A percentile compares a stretch with the other conserved stretches of the same genome.
Conservation (phyloP, 345 rosid genomes). For the Hypericum androsaemum region DNA sequence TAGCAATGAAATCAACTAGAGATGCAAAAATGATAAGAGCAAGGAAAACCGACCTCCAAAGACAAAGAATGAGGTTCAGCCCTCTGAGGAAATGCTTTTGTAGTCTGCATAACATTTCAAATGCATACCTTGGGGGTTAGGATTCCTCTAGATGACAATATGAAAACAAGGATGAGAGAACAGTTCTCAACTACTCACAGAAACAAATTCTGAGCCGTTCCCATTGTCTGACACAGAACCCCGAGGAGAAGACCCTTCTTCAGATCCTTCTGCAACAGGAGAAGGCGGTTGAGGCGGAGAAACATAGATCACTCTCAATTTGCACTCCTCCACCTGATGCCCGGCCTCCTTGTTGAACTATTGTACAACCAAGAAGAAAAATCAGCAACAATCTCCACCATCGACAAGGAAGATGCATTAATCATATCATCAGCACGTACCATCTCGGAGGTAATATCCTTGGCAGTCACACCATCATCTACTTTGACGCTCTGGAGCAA, state of each 20-base stretch:
- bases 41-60: no score
- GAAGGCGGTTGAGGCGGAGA: constrained; percentile 75
- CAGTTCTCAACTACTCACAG: constrained; percentile 28
- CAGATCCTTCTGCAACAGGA: constrained; percentile 68
- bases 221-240: constrained; percentile 58
- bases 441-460: constrained; percentile 68
- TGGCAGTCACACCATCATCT: constrained; percentile 35
- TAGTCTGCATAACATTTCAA: no score
- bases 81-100: no score
- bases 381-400: constrained; percentile 9
- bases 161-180: background rate
- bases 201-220: constrained; percentile 36
- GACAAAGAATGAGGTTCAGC: no score
- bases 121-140: no score
- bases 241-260: constrained; percentile 67
- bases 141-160: background rate
- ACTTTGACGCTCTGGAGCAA: constrained; percentile 65
- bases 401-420: background rate
- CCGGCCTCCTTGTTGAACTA: constrained; percentile 76
- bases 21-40: no score
- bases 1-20: no score
- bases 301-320: constrained; percentile 57
- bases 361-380: constrained; percentile 4
- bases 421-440: constrained; percentile 15
- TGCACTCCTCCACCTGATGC: constrained; percentile 62